A percentile compares a stretch with the other conserved stretches of the same genome.
phyloP scores from a whole-genome alignment of 2,329 filamentous ascomycete genomes.

The Chaetomiaceae sp. region DNA sequence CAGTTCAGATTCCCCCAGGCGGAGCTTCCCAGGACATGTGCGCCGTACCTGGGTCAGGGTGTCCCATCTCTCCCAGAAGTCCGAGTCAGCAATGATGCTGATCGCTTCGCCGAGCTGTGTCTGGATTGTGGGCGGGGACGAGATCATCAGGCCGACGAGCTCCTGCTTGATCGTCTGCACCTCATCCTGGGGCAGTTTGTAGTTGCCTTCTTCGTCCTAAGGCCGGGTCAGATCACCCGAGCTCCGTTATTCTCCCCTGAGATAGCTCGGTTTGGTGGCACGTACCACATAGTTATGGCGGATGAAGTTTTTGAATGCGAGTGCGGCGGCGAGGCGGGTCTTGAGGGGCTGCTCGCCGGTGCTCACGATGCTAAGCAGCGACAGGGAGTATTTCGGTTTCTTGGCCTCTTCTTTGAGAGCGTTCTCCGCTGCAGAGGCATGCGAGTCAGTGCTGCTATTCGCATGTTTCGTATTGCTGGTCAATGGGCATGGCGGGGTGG shows the following conservation, averaged over 20 bases:
- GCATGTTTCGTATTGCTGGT: not conserved
- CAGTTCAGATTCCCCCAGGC: not conserved
- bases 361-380: constrained; percentile 84
- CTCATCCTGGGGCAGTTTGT: constrained; percentile 78
- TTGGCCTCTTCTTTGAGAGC: constrained; percentile 71
- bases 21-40: not conserved
- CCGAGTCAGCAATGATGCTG: constrained; percentile 94
- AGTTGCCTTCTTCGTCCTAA: constrained; percentile 84
- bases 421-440: constrained; percentile 60
- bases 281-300: constrained; percentile 81
- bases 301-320: constrained; percentile 99
- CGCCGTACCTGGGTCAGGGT: constrained; percentile 72
- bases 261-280: constrained; percentile 16
- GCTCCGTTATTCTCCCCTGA: not conserved
- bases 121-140: constrained; percentile 79
- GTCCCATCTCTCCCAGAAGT: constrained; percentile 95
- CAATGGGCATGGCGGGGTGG: constrained; percentile 4
- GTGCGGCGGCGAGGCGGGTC: constrained; percentile 77
- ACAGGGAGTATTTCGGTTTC: constrained; percentile 81
- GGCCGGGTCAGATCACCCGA: not conserved
- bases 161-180: constrained; percentile 89
- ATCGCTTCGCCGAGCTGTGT: constrained; percentile 93
- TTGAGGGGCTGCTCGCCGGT: constrained; percentile 64
- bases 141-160: constrained; percentile 94
- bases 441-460: constrained; percentile 5